These are phyloP conservation scores for Escovopsis sp. DNA, from an alignment of 2,329 filamentous ascomycete species.

Conservation along the genomic window DNA sequence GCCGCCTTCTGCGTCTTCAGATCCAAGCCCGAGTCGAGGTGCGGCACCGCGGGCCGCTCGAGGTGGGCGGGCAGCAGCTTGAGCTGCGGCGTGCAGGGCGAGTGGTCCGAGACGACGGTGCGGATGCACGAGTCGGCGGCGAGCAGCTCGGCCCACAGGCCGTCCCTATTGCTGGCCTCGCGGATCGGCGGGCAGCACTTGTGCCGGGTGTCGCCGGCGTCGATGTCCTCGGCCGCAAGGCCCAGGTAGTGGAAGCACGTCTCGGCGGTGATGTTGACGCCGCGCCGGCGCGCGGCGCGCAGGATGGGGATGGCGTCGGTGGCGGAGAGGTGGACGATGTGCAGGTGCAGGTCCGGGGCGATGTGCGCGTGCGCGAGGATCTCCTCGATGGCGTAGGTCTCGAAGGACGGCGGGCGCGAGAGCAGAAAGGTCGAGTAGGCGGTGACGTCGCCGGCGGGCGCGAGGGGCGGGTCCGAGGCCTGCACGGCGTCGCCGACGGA, in stretches of 20 bases:
- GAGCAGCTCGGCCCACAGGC: conserved; percentile 71
- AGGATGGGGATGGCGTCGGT: conserved; percentile 74
- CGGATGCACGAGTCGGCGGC: conserved; percentile 63
- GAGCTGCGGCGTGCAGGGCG: conserved; percentile 85
- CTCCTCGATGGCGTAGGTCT: conserved; percentile 79
- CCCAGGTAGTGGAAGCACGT: conserved; percentile 94
- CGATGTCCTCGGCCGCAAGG: conserved; percentile 66
- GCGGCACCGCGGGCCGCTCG: conserved; percentile 22
- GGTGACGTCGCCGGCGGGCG: conserved; percentile 56
- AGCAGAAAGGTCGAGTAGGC: conserved; percentile 83
- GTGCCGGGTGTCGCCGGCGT: conserved; percentile 75
- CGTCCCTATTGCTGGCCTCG: conserved; percentile 64
- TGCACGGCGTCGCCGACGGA: conserved; percentile 69
- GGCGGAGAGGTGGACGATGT: conserved; percentile 90
- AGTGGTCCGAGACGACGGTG: conserved; percentile 91
- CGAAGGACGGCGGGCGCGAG: conserved; percentile 77
- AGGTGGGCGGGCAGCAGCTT: conserved; percentile 58
- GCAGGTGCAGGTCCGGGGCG: conserved; percentile 69
- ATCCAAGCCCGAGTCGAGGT: conserved; percentile 40
- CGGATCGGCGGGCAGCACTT: conserved; percentile 94
- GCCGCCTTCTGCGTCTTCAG: conserved; percentile 22
- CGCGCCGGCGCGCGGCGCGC: conserved; percentile 53
- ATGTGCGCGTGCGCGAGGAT: conserved; percentile 69
- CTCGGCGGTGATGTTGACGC: conserved; percentile 80
- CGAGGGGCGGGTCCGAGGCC: conserved; percentile 50